These are phyloP conservation scores for Saturnispora gosingensis DNA, from an alignment of 805 yeast genomes.

Conservation along the genomic window DNA sequence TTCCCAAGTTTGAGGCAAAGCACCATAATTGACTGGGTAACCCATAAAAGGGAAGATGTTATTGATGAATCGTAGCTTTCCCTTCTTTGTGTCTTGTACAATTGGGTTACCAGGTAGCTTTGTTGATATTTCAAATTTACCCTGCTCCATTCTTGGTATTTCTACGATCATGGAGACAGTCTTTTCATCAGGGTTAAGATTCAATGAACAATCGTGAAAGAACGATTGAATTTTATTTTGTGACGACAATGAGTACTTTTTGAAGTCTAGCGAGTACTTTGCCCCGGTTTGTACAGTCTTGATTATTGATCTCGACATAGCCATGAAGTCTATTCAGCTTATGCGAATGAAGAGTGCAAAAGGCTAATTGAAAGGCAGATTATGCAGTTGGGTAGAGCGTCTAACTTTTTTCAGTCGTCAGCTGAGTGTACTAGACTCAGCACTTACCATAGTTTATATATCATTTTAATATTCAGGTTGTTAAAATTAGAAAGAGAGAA, in stretches of 20 bases:
- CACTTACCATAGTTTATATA: not conserved
- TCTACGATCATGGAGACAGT: conserved; percentile 64
- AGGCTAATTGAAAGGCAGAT: not conserved
- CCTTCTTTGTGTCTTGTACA: conserved; percentile 63
- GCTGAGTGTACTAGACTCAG: not conserved
- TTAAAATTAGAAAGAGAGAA: not conserved
- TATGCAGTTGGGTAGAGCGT: not conserved
- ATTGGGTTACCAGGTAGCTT: conserved; percentile 61
- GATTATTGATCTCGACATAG: not conserved
- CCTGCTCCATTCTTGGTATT: conserved; percentile 77
- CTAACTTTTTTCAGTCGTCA: not conserved
- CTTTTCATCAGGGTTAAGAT: conserved; percentile 30
- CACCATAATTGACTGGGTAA: conserved; percentile 81
- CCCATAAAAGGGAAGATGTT: conserved; percentile 80
- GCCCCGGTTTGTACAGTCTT: conserved; percentile 24
- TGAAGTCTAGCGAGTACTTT: conserved; percentile 31
- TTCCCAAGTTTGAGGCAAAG: conserved; percentile 95
- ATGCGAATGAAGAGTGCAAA: not conserved
- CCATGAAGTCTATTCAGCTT: not conserved
- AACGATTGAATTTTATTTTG: conserved; percentile 31
- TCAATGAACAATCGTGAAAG: conserved; percentile 66
- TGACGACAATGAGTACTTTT: conserved; percentile 31
- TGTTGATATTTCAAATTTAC: conserved; percentile 68
- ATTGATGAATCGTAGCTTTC: conserved; percentile 63
- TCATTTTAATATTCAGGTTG: not conserved